Evolutionary conservation across 495 filamentous ascomycete genomes (phyloP), one percentile per base, ranked within the genome.

Genomic region (Daldinia decipiens): DNA sequence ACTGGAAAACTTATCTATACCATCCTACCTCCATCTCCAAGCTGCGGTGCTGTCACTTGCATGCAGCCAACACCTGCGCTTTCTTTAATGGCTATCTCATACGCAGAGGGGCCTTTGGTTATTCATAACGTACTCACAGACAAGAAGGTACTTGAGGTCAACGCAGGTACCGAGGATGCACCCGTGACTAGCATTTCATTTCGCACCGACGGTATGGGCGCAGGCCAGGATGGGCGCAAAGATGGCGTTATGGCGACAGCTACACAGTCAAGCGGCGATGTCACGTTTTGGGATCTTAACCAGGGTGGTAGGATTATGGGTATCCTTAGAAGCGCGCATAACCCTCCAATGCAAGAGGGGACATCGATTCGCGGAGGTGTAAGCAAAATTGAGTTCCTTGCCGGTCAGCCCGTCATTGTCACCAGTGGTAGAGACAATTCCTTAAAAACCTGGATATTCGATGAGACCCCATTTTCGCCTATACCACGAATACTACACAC

Each of bases 211-310:
- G 92, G 91, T n/a, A 78, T 90, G 31, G 95, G 97, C 21, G 95
- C 95, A 7, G 95, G 95, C 1, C 88, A 92, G 53, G 93, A 97
- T 78, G 94, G 94, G 4, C 87, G 87, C 56, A 87, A 87, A 65
- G 82, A 91, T 12, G 93, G 94, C 51, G 91, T 92, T 50, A 95
- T 96, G 94, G 95, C 91, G 50, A 97, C 92, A 5, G 89, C 89
- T 12, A 90, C 89, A 11, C 77, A 80, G 32, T 82, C 84, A 5
- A 92, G 85, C 70, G 93, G 95, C 13, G 94, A 98, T 80, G 87
- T 98, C 45, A 97, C 92, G 1, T 87, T 99, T 66, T 99, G 96
- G 96, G 95, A 98, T 78, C 84, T 99, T 55, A 95, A 97, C 70
- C 84, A 91, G 19, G 94, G 93, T 2, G 93, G 93, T 4, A 87